Evolutionary conservation across 192 early-diverging fungal species (phyloP), one percentile per base, ranked within the genome.

Genomic region (Pecoramyces ruminantium): DNA sequence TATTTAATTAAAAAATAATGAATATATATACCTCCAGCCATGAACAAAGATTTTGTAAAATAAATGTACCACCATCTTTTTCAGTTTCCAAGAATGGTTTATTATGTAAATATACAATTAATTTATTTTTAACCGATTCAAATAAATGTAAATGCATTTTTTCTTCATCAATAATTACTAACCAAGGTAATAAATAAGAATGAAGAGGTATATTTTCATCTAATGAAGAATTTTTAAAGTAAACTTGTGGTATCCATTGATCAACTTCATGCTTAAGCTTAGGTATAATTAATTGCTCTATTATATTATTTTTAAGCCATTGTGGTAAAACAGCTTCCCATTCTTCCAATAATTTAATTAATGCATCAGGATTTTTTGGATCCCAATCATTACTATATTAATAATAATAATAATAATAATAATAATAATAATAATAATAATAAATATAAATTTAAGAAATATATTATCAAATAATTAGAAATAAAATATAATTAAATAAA

Each of bases 221-320:
- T 67, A 25, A 67, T 51, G 13, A 3, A n/a, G 51, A n/a, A 67
- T 67, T n/a, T n/a, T 67, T 67, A 21, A 67, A 67, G 25, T 67
- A 67, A 67, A 27, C 9, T 29, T 83, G 81, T 21, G 92, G 92
- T 77, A 89, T 88, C 92, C 92, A 94, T 15, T 86, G 79, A 0
- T 90, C 88, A 13, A 96, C 85, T 17, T 87, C 88, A 34, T 85
- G 84, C 12, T 81, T 80, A 4, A 96, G 86, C 81, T 96, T 96
- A 16, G 95, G 95, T 38, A 95, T 42, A 14, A 96, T 84, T 25
- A 95, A 89, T 81, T 95, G 94, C 30, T 92, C 87, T 25, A 95
- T 83, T 25, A 95, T 91, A 83, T 94, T 93, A 79, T 89, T 86
- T 27, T 86, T 87, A 30, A 96, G 86, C 86, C 94, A 96, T 14